phyloP scores from a whole-genome alignment of 805 yeast species.

The Candida boleticola region DNA sequence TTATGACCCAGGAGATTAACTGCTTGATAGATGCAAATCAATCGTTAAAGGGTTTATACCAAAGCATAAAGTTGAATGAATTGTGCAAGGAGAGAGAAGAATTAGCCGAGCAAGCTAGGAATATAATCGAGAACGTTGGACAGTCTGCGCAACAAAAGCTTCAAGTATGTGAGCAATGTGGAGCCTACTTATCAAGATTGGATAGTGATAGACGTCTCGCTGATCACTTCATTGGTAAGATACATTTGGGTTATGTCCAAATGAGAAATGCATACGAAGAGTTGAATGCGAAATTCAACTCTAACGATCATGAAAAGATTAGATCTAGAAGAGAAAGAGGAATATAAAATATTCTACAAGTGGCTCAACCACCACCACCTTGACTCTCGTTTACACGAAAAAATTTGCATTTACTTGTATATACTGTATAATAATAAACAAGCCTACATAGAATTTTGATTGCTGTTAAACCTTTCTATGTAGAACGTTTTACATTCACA shows the following conservation, averaged over 20 bases:
- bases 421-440: no score
- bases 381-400: no score
- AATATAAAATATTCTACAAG: not conserved
- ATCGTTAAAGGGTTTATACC: slow-evolving; percentile 48
- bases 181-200: slow-evolving; percentile 79
- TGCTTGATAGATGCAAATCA: slow-evolving; percentile 50
- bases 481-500: no score
- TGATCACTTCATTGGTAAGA: slow-evolving; percentile 85
- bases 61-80: slow-evolving; percentile 45
- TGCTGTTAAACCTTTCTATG: no score
- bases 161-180: slow-evolving; percentile 88
- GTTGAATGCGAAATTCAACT: slow-evolving; percentile 18
- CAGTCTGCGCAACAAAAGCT: slow-evolving; percentile 86
- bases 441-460: no score
- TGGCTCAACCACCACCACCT: not conserved
- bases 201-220: slow-evolving; percentile 88
- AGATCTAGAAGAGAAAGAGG: not conserved
- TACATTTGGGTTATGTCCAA: slow-evolving; percentile 77
- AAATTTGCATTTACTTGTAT: no score
- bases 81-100: slow-evolving; percentile 47
- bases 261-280: slow-evolving; percentile 60
- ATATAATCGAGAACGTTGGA: slow-evolving; percentile 68
- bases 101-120: slow-evolving; percentile 55
- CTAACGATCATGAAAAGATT: not conserved
- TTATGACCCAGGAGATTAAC: slow-evolving; percentile 66